These are phyloP conservation scores for Yueomyces sp. DNA, from an alignment of 805 yeast genomes.

Conservation along the genomic window DNA sequence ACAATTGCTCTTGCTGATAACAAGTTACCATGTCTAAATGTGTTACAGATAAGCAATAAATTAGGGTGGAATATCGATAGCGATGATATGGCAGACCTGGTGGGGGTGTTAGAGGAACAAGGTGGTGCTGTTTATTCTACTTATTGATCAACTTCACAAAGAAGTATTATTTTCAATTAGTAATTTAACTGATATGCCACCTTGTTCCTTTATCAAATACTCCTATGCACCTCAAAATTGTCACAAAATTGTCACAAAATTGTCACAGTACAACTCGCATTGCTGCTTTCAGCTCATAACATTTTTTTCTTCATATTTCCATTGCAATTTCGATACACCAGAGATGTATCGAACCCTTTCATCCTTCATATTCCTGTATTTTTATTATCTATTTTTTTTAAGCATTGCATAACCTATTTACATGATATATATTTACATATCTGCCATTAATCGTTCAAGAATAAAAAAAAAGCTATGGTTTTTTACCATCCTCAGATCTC, in stretches of 20 bases:
- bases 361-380: no score
- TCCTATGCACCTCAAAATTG: background rate
- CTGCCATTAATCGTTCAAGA: background rate
- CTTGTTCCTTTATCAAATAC: background rate
- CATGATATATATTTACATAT: background rate
- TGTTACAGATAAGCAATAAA: constrained; percentile 55
- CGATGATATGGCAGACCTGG: constrained; percentile 49
- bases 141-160: constrained; percentile 7
- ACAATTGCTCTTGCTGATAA: constrained; percentile 74
- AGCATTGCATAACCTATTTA: background rate
- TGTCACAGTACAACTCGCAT: no score
- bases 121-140: constrained; percentile 64
- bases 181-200: background rate
- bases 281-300: no score
- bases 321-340: background rate
- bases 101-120: constrained; percentile 56
- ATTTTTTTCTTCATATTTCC: background rate
- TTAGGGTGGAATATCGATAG: constrained; percentile 75
- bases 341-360: no score
- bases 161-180: no score
- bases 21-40: constrained; percentile 53
- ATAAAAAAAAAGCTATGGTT: background rate
- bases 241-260: no score
- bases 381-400: no score
- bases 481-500: constrained; percentile 29